Percentiles rank a stretch among this genome's conserved stretches.
These are phyloP conservation scores for Pleurotus salmoneostramineus DNA, from an alignment of 768 basidiomycete species.

Conservation along the genomic window DNA sequence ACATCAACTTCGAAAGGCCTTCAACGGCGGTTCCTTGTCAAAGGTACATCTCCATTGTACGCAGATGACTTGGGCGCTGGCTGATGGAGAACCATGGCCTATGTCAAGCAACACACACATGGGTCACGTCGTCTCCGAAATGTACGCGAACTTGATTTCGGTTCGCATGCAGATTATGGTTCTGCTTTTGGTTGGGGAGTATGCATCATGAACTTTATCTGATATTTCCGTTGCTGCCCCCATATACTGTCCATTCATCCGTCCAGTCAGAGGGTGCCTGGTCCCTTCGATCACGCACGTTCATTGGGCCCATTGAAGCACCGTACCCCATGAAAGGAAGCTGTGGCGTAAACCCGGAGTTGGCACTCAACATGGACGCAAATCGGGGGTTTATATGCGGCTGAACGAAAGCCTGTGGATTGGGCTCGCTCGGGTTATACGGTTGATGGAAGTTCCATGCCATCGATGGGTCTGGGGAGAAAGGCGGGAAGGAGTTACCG, in stretches of 20 bases:
- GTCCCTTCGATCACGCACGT: conserved; percentile 4
- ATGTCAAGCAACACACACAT: too few relatives aligned
- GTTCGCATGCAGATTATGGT: neutral
- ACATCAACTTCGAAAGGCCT: too few relatives aligned
- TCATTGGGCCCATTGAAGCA: conserved; percentile 4
- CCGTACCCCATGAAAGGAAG: conserved; percentile 4
- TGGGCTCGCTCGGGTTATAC: conserved; percentile 13
- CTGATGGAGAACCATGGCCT: too few relatives aligned
- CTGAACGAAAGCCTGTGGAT: conserved; percentile 41
- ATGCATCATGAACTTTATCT: conserved; percentile 14
- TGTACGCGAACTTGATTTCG: neutral
- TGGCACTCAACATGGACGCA: conserved; percentile 59
- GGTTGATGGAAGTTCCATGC: conserved; percentile 14
- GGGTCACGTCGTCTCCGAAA: neutral
- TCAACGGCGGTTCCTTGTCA: too few relatives aligned
- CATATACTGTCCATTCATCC: conserved; percentile 35
- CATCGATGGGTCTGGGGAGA: conserved; percentile 15
- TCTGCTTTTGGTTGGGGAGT: neutral
- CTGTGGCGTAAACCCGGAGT: conserved; percentile 25
- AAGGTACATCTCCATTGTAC: too few relatives aligned
- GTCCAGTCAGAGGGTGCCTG: conserved; percentile 21
- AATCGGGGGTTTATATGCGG: conserved; percentile 86
- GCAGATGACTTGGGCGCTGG: too few relatives aligned
- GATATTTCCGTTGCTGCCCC: conserved; percentile 15
- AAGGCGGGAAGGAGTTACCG: conserved; percentile 13